Base-by-base conservation (phyloP, 441 rosid species). In the Populus tomentosa region DNA sequence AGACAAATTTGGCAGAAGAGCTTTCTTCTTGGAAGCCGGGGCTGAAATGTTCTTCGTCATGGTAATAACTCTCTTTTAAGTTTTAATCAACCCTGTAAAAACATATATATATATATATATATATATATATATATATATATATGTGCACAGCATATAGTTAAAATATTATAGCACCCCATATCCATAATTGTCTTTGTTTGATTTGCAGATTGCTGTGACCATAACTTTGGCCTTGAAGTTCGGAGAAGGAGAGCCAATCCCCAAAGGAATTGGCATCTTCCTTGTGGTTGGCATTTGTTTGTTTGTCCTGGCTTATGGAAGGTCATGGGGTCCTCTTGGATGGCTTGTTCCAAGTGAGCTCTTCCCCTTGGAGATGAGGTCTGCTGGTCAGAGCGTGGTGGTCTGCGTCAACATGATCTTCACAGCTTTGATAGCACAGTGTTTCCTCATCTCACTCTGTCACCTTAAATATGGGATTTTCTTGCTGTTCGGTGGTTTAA, bases 281-380 rank as follows among this genome's bases (percentile, higher is more conserved):
- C 94, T 94, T 4, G 98, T 94, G 80, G n/a, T 90, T 5, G 73
- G 89, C 70, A 88, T 94, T 70, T 91, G 90, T 81, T 75, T 93
- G 26, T 94, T 94, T 72, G 97, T 91, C 24, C 71, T 91, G 72
- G 97, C 98, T 3, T 94, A 90, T 8, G 98, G 98, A 6, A 86
- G 98, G 75, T 94, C 98, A 1, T 94, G 98, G 98, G 98, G 98
- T 11, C 98, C 98, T 36, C 89, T 95, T 18, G 98, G 95, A 11
- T 95, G 98, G 98, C 86, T 95, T 46, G 94, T 93, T 59, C 98
- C 97, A 13, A 92, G 98, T 32, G 97, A 94, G 87, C 74, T 92
- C 28, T 92, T 92, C 77, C 97, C 97, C 0, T 75, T 95, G 84
- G 98, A 95, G 86, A 93, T 93, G 0, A 77, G 98, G 75, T 93